phyloP scores from a whole-genome alignment of 2,329 filamentous ascomycete genomes.

The Coccinonectria pachysandricola region DNA sequence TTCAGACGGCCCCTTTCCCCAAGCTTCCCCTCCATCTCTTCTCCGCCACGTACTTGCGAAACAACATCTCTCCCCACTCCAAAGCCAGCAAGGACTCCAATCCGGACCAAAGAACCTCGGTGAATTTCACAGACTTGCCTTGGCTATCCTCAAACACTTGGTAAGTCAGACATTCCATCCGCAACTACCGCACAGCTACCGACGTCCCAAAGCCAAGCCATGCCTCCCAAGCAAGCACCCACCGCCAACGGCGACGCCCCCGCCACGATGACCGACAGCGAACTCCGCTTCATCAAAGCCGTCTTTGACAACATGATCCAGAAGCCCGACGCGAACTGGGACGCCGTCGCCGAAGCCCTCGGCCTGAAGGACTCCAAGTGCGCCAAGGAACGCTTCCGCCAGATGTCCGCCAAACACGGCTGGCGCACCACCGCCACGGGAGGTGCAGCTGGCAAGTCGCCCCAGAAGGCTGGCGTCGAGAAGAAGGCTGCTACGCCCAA shows the following conservation, averaged over 20 bases:
- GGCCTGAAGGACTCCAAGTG: conserved; percentile 31
- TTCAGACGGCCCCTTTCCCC: no score
- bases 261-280: conserved; percentile 22
- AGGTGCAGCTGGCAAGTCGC: conserved; percentile 5
- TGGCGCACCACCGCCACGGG: conserved; percentile 23
- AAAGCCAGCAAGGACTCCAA: no score
- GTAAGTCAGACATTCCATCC: no score
- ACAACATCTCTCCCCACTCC: no score
- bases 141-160: no score
- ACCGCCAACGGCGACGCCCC: conserved; percentile 11
- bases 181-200: no score
- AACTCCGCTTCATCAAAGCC: conserved; percentile 30
- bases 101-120: no score
- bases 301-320: conserved; percentile 32
- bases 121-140: no score
- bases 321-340: conserved; percentile 32
- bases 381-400: conserved; percentile 31
- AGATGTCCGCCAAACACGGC: conserved; percentile 29
- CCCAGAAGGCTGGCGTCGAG: conserved; percentile 19
- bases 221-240: conserved; percentile 24
- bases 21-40: no score
- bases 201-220: conserved; percentile 8
- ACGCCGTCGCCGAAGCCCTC: conserved; percentile 25
- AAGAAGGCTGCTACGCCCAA: conserved; percentile 22
- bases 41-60: no score